These are phyloP conservation scores for Thalassiosira livingstoniorum DNA, from an alignment of 352 stramenopile species.

Conservation along the genomic window DNA sequence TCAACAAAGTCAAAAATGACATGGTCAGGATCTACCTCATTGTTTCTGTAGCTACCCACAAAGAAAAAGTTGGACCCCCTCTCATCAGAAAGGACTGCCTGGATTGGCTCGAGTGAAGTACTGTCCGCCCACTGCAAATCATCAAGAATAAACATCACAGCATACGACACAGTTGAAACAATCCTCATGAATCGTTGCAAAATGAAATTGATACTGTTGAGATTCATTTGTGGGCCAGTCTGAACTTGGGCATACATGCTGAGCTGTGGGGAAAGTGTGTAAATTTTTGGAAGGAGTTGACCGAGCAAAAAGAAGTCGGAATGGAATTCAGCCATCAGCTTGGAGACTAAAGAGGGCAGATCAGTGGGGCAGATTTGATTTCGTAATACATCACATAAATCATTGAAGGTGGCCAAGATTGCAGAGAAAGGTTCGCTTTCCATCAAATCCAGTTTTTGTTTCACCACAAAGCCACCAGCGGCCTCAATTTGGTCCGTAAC, in stretches of 20 bases:
- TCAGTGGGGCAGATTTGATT: conserved; percentile 12
- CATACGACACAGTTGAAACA: conserved; percentile 4
- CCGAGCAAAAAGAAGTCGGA: conserved; percentile 29
- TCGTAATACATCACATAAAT: conserved; percentile 38
- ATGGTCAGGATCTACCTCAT: conserved; percentile 44
- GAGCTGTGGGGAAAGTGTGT: conserved; percentile 3
- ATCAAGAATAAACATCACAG: conserved; percentile 28
- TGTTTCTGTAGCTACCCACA: conserved; percentile 8
- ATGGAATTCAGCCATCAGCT: conserved; percentile 28
- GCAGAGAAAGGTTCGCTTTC: conserved; percentile 29
- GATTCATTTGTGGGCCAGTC: conserved; percentile 24
- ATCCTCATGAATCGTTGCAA: conserved; percentile 29
- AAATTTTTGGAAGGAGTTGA: conserved; percentile 39
- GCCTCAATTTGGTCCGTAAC: conserved; percentile 20
- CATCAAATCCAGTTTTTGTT: conserved; percentile 46
- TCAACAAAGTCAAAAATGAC: conserved; percentile 39
- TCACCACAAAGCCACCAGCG: conserved; percentile 39
- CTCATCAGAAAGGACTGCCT: not conserved
- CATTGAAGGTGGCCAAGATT: conserved; percentile 34
- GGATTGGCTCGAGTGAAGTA: not conserved
- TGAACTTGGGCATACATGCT: not conserved
- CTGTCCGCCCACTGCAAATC: conserved; percentile 11
- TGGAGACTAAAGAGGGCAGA: conserved; percentile 23
- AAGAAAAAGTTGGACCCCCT: not conserved
- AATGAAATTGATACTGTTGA: conserved; percentile 29